Evolutionary conservation across 345 rosid species (phyloP).

Genomic region (Gossypium longicalyx): DNA sequence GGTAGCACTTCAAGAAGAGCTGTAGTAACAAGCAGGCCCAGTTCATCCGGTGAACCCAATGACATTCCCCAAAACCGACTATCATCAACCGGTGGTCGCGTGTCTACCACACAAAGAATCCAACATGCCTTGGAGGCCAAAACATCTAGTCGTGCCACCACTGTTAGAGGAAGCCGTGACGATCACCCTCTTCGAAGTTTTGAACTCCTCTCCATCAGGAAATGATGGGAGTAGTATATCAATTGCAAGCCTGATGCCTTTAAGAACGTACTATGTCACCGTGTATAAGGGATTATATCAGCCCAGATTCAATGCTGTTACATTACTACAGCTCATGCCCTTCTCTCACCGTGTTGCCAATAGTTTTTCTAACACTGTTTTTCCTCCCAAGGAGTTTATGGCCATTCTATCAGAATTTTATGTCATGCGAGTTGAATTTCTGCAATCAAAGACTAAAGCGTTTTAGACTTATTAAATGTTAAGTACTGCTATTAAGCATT

Average conservation of each 20-base stretch:
- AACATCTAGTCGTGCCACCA: slow-evolving; percentile 44
- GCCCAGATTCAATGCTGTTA: slow-evolving; percentile 6
- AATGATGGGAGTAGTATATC: slow-evolving; percentile 22
- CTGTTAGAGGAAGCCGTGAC: slow-evolving; percentile 44
- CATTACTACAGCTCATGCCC: slow-evolving; percentile 4
- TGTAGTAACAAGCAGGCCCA: slow-evolving; percentile 48
- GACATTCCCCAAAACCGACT: slow-evolving; percentile 56
- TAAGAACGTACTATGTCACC: neutral
- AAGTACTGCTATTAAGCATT: neutral
- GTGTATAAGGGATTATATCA: slow-evolving; percentile 22
- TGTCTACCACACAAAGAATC: slow-evolving; percentile 54
- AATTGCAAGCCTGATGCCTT: neutral
- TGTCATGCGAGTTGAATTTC: slow-evolving; percentile 16
- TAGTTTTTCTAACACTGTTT: neutral
- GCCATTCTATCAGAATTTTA: slow-evolving; percentile 23
- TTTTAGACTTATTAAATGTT: neutral
- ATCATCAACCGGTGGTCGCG: slow-evolving; percentile 51
- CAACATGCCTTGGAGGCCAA: slow-evolving; percentile 52
- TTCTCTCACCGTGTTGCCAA: slow-evolving; percentile 2
- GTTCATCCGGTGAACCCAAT: slow-evolving; percentile 66
- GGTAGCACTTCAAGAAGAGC: slow-evolving; percentile 71
- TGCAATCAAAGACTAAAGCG: slow-evolving; percentile 13
- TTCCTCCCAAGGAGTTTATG: slow-evolving; percentile 15
- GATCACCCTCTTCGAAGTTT: slow-evolving; percentile 58
- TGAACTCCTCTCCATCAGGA: slow-evolving; percentile 60